Conservation (phyloP, 1,284 basidiomycete species). For the Leccinum huronense region DNA sequence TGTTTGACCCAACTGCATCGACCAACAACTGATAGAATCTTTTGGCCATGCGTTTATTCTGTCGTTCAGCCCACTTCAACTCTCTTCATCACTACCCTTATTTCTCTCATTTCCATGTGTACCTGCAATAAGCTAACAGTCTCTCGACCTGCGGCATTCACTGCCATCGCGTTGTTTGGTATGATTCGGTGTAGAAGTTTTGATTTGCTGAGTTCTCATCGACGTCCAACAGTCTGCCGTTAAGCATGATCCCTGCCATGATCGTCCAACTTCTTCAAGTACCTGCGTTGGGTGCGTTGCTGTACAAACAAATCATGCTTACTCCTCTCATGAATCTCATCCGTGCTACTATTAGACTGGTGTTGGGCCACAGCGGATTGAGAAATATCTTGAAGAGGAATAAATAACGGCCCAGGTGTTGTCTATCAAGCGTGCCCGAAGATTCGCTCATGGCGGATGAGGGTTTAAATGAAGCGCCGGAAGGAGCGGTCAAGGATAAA, state of each 20-base stretch:
- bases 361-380: slow-evolving; percentile 78
- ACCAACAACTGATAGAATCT: not conserved
- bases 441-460: slow-evolving; percentile 28
- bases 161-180: slow-evolving; percentile 69
- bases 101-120: slow-evolving; percentile 65
- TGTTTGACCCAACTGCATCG: slow-evolving; percentile 32
- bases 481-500: slow-evolving; percentile 12
- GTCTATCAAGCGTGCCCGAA: slow-evolving; percentile 48
- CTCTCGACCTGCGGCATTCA: slow-evolving; percentile 57
- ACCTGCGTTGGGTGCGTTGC: not conserved
- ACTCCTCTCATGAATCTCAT: not conserved
- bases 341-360: slow-evolving; percentile 45
- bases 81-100: slow-evolving; percentile 62
- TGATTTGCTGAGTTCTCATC: not conserved
- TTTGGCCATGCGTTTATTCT: not conserved
- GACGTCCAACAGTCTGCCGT: slow-evolving; percentile 45
- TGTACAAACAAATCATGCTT: not conserved
- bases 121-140: slow-evolving; percentile 60
- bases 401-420: slow-evolving; percentile 76
- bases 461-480: slow-evolving; percentile 52
- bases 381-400: slow-evolving; percentile 78
- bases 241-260: slow-evolving; percentile 69
- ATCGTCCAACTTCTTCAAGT: slow-evolving; percentile 45
- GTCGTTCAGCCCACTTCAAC: slow-evolving; percentile 57
- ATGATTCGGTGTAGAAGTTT: slow-evolving; percentile 55